Conservation (phyloP, 169 alveolate genomes). For the Pseudocohnilembus persalinus region DNA sequence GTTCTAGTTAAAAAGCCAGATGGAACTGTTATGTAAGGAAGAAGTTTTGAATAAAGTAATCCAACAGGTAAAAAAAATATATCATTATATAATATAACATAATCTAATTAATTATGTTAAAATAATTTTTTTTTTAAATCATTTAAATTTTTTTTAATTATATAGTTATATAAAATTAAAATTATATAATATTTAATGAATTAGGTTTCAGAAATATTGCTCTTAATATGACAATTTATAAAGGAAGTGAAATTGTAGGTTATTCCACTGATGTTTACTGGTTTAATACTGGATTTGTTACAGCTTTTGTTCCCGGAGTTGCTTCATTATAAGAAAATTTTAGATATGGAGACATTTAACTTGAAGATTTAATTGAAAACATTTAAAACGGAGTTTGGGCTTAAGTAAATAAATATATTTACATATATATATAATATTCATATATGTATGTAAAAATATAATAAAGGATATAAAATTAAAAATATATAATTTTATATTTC, state of each 20-base stretch:
- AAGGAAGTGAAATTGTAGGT: constrained; percentile 16
- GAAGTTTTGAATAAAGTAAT: constrained; percentile 29
- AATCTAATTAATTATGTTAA: too few relatives aligned
- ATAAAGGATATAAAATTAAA: too few relatives aligned
- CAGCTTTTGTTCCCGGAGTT: constrained; percentile 7
- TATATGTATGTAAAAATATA: too few relatives aligned
- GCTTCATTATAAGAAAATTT: constrained; percentile 22
- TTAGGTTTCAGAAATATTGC: constrained; percentile 16
- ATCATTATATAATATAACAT: too few relatives aligned
- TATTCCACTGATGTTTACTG: constrained; percentile 24
- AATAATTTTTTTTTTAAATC: too few relatives aligned
- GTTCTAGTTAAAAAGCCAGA: constrained; percentile 15
- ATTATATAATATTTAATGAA: too few relatives aligned
- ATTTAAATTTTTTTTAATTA: too few relatives aligned
- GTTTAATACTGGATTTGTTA: constrained; percentile 31
- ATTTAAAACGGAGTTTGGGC: constrained; percentile 18
- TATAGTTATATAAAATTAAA: not conserved
- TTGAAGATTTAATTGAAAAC: not conserved
- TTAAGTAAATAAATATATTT: not conserved
- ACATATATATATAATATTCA: not conserved
- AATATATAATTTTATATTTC: too few relatives aligned
- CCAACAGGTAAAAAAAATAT: not conserved
- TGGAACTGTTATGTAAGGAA: constrained; percentile 25
- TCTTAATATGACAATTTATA: constrained; percentile 20
- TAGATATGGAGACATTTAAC: constrained; percentile 14